These are phyloP conservation scores for Trichoderma oligosporum DNA, from an alignment of 2,329 filamentous ascomycete genomes.

Conservation along the genomic window DNA sequence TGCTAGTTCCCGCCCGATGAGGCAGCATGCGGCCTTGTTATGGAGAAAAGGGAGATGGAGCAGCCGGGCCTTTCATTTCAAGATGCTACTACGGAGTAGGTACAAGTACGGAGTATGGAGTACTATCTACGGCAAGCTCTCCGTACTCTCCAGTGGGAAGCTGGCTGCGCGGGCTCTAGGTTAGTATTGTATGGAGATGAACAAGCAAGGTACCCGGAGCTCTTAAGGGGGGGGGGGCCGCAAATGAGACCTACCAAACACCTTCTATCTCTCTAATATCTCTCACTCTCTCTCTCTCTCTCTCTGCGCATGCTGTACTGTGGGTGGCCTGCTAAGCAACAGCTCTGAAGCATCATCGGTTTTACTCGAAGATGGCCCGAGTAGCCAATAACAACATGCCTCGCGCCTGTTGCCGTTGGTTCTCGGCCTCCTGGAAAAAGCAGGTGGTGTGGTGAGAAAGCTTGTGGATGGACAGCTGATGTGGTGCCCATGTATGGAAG, in stretches of 20 bases:
- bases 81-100: not conserved
- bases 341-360: slow-evolving; percentile 13
- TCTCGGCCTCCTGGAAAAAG: slow-evolving; percentile 21
- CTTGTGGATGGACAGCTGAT: slow-evolving; percentile 14
- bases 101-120: not conserved
- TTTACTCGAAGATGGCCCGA: slow-evolving; percentile 17
- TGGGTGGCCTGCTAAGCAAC: not conserved
- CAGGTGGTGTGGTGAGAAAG: slow-evolving; percentile 17
- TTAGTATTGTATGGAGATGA: not conserved
- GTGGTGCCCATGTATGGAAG: slow-evolving; percentile 5
- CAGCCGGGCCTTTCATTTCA: slow-evolving; percentile 18
- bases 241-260: no score
- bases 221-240: slow-evolving; percentile 8
- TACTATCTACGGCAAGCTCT: not conserved
- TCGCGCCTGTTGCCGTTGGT: slow-evolving; percentile 7
- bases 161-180: not conserved
- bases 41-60: slow-evolving; percentile 16
- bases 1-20: slow-evolving; percentile 17
- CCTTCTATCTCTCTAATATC: no score
- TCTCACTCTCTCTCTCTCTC: not conserved
- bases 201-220: slow-evolving; percentile 12
- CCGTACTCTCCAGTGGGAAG: not conserved
- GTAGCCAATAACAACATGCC: slow-evolving; percentile 1
- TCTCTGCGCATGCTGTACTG: not conserved
- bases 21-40: not conserved